Conservation (phyloP, 2,329 filamentous ascomycete species). For the Phialocephala sp. region DNA sequence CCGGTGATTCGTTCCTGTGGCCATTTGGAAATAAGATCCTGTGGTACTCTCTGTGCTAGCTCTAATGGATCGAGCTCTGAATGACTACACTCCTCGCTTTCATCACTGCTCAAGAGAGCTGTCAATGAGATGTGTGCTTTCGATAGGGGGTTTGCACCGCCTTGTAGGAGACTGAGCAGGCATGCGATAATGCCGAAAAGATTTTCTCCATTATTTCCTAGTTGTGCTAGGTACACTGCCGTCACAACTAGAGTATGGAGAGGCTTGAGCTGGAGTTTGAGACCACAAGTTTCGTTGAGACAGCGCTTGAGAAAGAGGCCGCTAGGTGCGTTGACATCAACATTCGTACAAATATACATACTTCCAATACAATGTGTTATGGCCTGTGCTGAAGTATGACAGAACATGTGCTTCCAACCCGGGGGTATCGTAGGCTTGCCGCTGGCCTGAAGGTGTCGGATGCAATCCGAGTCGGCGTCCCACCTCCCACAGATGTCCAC, state of each 20-base stretch:
- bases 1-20: conserved; percentile 17
- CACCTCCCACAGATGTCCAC: conserved; percentile 51
- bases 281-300: conserved; percentile 38
- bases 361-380: conserved; percentile 46
- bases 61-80: conserved; percentile 35
- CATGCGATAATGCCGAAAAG: conserved; percentile 48
- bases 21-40: conserved; percentile 25
- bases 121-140: conserved; percentile 23
- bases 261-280: conserved; percentile 42
- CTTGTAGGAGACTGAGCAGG: conserved; percentile 43
- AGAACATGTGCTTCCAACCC: conserved; percentile 52
- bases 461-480: conserved; percentile 47
- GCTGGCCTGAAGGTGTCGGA: conserved; percentile 41
- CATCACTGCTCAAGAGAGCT: conserved; percentile 18
- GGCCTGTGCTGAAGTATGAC: conserved; percentile 49
- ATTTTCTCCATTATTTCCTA: conserved; percentile 45
- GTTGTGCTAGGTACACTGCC: conserved; percentile 43
- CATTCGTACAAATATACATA: conserved; percentile 26
- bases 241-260: conserved; percentile 47
- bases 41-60: conserved; percentile 24
- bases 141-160: conserved; percentile 39
- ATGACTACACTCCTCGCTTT: conserved; percentile 31
- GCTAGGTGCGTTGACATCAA: conserved; percentile 27
- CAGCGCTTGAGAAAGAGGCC: conserved; percentile 29
- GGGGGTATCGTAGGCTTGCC: conserved; percentile 42